Base-by-base conservation (phyloP, 495 filamentous ascomycete species). In the Cryomyces minteri region DNA sequence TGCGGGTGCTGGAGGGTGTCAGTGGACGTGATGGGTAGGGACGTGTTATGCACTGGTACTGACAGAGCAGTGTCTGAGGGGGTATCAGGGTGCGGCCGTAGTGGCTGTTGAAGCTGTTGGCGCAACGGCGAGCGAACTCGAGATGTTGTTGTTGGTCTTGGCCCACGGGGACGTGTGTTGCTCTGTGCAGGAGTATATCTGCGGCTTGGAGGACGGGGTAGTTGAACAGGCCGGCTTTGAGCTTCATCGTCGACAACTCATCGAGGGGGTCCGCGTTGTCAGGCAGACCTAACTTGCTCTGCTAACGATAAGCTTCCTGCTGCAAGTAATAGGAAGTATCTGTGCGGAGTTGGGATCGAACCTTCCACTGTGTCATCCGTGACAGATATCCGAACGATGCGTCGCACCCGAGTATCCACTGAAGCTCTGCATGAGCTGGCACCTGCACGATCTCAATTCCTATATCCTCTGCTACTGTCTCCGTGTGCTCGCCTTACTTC, bases 331-430 rank as follows among this genome's bases (percentile, higher is more conserved):
- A 43, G 10, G 10, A 25, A 25, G n/a, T n/a, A 25, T 25, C 18
- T 25, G 18, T 25, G 18, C 18, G 2, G 34, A 9, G 3, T 37
- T 3, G 8, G 34, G 1, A 37, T 18, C 33, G 41, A 45, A 86
- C 84, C 74, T 96, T 98, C 88, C 88, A 96, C 64, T 95, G 88
- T 37, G 90, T 96, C 92, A 98, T 98, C 8, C 92, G 72, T 4
- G 76, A 79, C 31, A 98, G 67, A 60, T 92, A 87, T 9, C 92
- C 90, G 64, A 83, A 87, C 4, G 77, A 82, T 31, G 92, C 84
- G 34, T 80, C 78, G 45, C 86, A 93, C 54, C 84, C 86, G 45
- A 98, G 61, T 48, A 96, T 92, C 90, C 92, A 98, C 76, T 90
- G 88, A 50, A 98, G 66, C 61, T 95, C 86, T 5, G 79, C 60